phyloP scores from a whole-genome alignment of 2,329 filamentous ascomycete species.

The Ophiognomonia clavigignenti-juglandacearum region DNA sequence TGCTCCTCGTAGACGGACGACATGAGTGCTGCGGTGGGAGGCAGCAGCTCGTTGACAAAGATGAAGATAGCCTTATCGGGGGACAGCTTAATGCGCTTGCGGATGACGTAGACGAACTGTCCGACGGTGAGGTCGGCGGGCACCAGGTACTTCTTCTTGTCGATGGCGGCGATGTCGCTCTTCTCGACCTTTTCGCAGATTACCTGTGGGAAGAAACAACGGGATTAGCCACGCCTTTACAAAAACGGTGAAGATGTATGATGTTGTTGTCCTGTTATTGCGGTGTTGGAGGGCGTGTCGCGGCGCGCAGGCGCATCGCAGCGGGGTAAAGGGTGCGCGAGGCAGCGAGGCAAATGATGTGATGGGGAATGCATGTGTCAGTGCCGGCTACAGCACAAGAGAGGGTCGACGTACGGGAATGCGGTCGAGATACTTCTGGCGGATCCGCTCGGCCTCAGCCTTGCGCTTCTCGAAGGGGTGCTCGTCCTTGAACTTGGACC shows the following conservation, averaged over 20 bases:
- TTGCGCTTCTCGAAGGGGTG: conserved; percentile 99
- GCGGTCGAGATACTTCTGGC: conserved; percentile 97
- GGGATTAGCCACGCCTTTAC: conserved; percentile 9
- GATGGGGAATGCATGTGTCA: background rate
- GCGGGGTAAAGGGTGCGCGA: too few species aligned
- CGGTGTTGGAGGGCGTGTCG: too few species aligned
- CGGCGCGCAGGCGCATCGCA: too few species aligned
- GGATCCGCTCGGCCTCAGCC: conserved; percentile 98
- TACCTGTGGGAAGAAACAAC: conserved; percentile 54
- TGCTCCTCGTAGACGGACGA: too few species aligned
- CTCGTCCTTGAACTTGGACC: conserved; percentile 99
- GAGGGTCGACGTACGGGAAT: conserved; percentile 72
- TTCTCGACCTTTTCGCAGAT: conserved; percentile 99
- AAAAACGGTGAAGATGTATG: too few species aligned
- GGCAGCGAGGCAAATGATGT: too few species aligned
- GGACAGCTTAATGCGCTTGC: conserved; percentile 99
- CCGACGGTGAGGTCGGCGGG: conserved; percentile 96
- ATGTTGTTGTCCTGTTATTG: too few species aligned
- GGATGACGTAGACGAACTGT: conserved; percentile 98
- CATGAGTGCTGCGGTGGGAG: conserved; percentile 73
- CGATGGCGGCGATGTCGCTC: conserved; percentile 98
- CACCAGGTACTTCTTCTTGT: conserved; percentile 99
- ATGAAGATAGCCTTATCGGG: conserved; percentile 99
- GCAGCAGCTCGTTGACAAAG: conserved; percentile 97
- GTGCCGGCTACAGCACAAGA: background rate